Evolutionary conservation across 441 rosid genomes (phyloP), one percentile per base, ranked within the genome.

Genomic region (Jatropha multifida): DNA sequence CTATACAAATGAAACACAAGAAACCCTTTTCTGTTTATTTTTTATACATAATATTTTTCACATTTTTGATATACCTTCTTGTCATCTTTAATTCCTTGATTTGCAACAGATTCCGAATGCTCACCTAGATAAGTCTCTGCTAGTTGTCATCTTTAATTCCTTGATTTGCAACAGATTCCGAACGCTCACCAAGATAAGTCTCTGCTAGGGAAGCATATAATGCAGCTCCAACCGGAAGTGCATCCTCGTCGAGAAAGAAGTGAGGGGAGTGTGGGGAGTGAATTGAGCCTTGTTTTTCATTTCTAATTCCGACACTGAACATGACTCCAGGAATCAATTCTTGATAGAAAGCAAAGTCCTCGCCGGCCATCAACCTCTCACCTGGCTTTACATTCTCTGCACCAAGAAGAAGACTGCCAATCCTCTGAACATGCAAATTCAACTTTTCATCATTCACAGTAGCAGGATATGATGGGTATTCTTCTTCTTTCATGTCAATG

Each of bases 291-390:
- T 83, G 68, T 17, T 85, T 82, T 78, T 92, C 86, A n/a, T 90
- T 89, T 83, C 83, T 78, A 23, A 89, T 92, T 72, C 97, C 98
- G 26, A 94, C 81, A 79, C 81, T 49, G 13, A 91, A 71, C 87
- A 85, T 85, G 73, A 84, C 86, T 71, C 97, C 98, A 6, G 96
- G 97, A 74, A 92, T 85, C 78, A 20, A 9, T 74, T 92, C 87
- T 83, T 88, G 94, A 75, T 89, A 92, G 82, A 92, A 91, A 51
- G 96, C 86, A 60, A 94, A 94, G 79, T 92, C 97, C 81, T 92
- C 97, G 1, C 97, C 96, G 0, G 88, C 94, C 94, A 91, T 87
- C 54, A 86, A 70, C 76, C 84, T 92, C n/a, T 58, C 8, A 38
- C 78, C 86, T 38, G n/a, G 78, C 80, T 69, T 79, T 11, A 88